Percentiles rank a stretch among this genome's conserved stretches.
Evolutionary conservation across 306 rosid species (phyloP).

Genomic region (Citrullus colocynthis): DNA sequence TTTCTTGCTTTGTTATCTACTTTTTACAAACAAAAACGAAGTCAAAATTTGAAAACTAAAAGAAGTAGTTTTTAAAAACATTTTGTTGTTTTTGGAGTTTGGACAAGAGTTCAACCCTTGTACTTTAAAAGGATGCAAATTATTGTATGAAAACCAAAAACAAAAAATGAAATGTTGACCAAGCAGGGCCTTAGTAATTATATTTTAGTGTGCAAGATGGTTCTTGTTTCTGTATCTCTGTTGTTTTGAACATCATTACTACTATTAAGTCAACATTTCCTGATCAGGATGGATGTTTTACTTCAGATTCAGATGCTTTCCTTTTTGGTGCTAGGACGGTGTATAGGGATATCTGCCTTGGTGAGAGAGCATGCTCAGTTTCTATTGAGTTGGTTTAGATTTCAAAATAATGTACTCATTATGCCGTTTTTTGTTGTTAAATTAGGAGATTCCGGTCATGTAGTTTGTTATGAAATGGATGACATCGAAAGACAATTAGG

Average conservation of each 20-base stretch:
- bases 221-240: background rate
- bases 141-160: too few relatives aligned
- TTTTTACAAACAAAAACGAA: too few relatives aligned
- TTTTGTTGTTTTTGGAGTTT: too few relatives aligned
- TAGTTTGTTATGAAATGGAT: constrained; percentile 63
- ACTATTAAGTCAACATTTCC: constrained; percentile 5
- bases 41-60: too few relatives aligned
- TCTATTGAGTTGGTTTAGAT: background rate
- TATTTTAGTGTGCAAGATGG: background rate
- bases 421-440: constrained; percentile 16
- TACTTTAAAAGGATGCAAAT: too few relatives aligned
- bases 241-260: background rate
- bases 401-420: background rate
- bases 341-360: constrained; percentile 75
- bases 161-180: too few relatives aligned
- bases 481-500: constrained; percentile 65
- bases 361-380: constrained; percentile 21
- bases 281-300: constrained; percentile 68
- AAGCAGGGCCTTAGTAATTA: background rate
- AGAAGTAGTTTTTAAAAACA: too few relatives aligned
- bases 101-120: too few relatives aligned
- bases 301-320: constrained; percentile 69
- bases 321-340: constrained; percentile 81
- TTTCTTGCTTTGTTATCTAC: too few relatives aligned
- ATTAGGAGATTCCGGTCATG: constrained; percentile 65